Conservation (phyloP, 1,139 yeast species). For the Sugiyamaella novakii region DNA sequence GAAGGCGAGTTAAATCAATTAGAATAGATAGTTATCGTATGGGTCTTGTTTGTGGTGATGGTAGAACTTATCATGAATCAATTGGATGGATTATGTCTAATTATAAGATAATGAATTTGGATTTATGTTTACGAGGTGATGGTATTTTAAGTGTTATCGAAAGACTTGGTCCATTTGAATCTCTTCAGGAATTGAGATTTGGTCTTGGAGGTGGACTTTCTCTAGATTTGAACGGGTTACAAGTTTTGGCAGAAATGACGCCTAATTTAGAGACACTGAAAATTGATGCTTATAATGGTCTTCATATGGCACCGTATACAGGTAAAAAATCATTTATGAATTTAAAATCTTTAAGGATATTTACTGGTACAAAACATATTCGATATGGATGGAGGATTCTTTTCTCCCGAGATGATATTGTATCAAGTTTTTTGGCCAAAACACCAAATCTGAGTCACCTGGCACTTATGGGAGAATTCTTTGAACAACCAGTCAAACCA, state of each 20-base stretch:
- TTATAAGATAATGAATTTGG: conserved; percentile 1
- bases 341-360: background rate
- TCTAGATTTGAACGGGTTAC: conserved; percentile 3
- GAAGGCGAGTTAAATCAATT: background rate
- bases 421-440: background rate
- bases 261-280: conserved; percentile 6
- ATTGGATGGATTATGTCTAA: conserved; percentile 5
- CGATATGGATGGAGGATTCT: conserved; percentile 1
- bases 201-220: conserved; percentile 3
- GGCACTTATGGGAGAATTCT: background rate
- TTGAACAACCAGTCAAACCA: conserved; percentile 1
- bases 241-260: conserved; percentile 1
- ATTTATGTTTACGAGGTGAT: conserved; percentile 2
- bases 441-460: background rate
- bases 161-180: conserved; percentile 3
- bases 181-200: background rate
- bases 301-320: background rate
- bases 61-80: background rate
- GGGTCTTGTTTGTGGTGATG: background rate
- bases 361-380: background rate
- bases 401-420: background rate
- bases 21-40: conserved; percentile 1
- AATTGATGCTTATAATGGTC: conserved; percentile 2
- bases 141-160: background rate
- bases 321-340: conserved; percentile 1